A percentile compares a stretch with the other conserved stretches of the same genome.
phyloP scores from a whole-genome alignment of 345 rosid genomes.

The Eucalyptus decipiens region DNA sequence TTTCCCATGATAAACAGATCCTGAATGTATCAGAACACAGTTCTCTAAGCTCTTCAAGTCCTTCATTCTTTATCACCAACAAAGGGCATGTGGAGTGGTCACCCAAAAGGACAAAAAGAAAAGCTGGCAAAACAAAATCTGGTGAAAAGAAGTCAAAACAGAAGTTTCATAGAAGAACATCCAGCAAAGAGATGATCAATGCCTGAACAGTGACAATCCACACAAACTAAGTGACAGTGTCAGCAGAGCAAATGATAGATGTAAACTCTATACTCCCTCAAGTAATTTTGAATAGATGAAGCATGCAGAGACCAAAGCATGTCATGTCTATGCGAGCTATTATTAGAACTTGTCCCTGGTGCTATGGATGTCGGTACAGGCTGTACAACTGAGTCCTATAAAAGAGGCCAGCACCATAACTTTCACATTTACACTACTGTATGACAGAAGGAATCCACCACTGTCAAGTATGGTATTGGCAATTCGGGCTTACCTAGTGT shows the following conservation, averaged over 20 bases:
- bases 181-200: neutral
- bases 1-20: neutral
- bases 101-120: neutral
- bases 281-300: neutral
- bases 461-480: neutral
- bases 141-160: neutral
- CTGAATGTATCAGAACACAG: neutral
- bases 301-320: neutral
- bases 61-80: neutral
- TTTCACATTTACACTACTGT: neutral
- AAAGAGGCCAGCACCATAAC: neutral
- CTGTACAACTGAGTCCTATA: neutral
- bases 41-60: neutral
- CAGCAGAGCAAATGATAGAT: neutral
- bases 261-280: neutral
- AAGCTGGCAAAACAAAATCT: neutral
- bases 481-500: neutral
- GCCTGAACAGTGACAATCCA: neutral
- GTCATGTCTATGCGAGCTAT: neutral
- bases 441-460: neutral
- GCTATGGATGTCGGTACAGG: neutral
- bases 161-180: neutral
- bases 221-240: neutral
- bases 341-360: neutral
- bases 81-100: neutral